Evolutionary conservation across 768 basidiomycete genomes (phyloP).

Genomic region (Trametes gibbosa): DNA sequence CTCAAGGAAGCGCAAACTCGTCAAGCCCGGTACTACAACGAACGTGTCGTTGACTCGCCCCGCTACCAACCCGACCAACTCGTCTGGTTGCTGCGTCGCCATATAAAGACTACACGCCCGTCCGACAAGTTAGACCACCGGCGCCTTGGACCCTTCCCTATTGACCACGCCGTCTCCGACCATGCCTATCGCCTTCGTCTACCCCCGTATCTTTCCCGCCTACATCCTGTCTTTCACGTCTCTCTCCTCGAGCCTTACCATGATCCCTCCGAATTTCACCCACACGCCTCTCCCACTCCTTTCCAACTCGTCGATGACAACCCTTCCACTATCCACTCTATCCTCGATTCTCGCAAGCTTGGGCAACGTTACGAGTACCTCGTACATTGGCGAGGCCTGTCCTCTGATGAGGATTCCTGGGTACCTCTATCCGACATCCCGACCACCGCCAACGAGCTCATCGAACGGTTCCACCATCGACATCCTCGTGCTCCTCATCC

Average conservation of each 20-base stretch:
- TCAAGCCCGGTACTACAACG: conserved; percentile 31
- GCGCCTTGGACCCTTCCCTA: background rate
- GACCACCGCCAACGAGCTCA: conserved; percentile 26
- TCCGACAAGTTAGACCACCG: conserved; percentile 35
- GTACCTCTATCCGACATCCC: conserved; percentile 37
- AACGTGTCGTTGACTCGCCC: conserved; percentile 26
- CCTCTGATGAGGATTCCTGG: conserved; percentile 35
- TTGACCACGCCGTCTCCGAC: background rate
- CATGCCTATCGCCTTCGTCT: conserved; percentile 30
- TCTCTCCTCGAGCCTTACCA: conserved; percentile 31
- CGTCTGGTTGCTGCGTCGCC: conserved; percentile 30
- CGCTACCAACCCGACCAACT: conserved; percentile 31
- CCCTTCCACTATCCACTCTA: conserved; percentile 16
- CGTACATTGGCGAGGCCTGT: conserved; percentile 27
- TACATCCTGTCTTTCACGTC: conserved; percentile 41
- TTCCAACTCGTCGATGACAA: conserved; percentile 6
- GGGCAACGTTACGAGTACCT: conserved; percentile 39
- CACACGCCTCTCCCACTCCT: conserved; percentile 20
- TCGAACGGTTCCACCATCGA: conserved; percentile 35
- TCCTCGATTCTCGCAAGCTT: conserved; percentile 34
- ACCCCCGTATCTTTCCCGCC: conserved; percentile 30
- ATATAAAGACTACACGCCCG: conserved; percentile 35
- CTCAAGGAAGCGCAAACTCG: conserved; percentile 30
- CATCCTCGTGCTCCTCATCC: conserved; percentile 33
- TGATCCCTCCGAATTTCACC: conserved; percentile 34